Percentiles rank a stretch among this genome's conserved stretches.
Evolutionary conservation across 148 eudicot genomes (phyloP).

Genomic region (Mesembryanthemum crystallinum): DNA sequence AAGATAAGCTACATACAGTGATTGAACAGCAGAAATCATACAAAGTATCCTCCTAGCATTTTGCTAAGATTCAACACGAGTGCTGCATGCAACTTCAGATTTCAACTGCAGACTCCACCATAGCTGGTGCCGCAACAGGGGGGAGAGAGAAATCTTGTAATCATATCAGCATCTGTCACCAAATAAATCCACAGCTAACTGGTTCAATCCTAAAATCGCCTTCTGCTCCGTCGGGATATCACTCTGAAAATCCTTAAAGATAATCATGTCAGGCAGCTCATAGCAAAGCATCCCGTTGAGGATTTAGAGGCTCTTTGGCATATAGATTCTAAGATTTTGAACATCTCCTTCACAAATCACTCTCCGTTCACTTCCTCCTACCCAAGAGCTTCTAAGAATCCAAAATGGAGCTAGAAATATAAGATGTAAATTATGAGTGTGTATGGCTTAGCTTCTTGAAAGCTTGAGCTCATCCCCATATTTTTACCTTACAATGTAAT

Average conservation of each 20-base stretch:
- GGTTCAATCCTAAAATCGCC: not conserved
- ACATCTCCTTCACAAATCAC: too few relatives aligned
- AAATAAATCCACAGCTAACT: not conserved
- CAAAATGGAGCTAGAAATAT: too few relatives aligned
- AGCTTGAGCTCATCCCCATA: too few relatives aligned
- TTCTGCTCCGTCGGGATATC: not conserved
- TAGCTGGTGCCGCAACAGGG: not conserved
- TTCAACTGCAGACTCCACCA: conserved; percentile 1
- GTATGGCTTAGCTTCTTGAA: too few relatives aligned
- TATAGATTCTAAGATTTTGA: too few relatives aligned
- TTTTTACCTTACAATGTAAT: too few relatives aligned
- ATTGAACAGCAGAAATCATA: not conserved
- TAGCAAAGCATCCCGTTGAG: conserved; percentile 40
- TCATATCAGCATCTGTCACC: not conserved
- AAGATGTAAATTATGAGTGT: too few relatives aligned
- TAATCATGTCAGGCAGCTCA: conserved; percentile 38
- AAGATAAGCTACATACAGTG: not conserved
- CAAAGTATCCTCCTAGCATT: conserved; percentile 9
- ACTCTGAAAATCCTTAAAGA: conserved; percentile 15
- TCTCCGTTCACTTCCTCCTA: too few relatives aligned
- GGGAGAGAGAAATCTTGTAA: not conserved
- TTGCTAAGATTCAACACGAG: conserved; percentile 1
- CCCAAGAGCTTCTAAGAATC: too few relatives aligned
- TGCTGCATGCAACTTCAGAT: conserved; percentile 1
- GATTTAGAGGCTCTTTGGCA: conserved; percentile 26